phyloP scores from a whole-genome alignment of 2,329 filamentous ascomycete species.

The Paecilomyces fulvus region DNA sequence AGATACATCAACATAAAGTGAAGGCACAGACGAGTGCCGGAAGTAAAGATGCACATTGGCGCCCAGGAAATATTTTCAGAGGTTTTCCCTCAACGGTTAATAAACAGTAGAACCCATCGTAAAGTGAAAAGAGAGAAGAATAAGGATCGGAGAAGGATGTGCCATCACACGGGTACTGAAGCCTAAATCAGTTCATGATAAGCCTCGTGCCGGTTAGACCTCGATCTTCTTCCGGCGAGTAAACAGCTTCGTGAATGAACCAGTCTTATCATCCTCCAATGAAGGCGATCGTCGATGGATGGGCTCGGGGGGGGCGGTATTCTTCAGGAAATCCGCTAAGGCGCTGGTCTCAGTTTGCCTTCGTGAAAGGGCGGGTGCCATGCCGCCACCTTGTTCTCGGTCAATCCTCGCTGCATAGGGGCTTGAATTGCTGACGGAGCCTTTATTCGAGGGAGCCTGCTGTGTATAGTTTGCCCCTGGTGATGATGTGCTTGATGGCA shows the following conservation, averaged over 20 bases:
- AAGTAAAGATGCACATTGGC: not conserved
- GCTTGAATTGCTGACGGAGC: constrained; percentile 24
- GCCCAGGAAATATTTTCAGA: not conserved
- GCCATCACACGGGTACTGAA: not conserved
- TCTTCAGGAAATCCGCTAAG: constrained; percentile 63
- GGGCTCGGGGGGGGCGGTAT: constrained; percentile 54
- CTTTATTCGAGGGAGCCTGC: constrained; percentile 8
- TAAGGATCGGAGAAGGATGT: not conserved
- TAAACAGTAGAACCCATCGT: not conserved
- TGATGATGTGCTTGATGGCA: not conserved
- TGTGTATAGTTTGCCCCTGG: not conserved
- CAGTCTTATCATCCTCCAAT: constrained; percentile 8
- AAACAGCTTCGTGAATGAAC: constrained; percentile 17
- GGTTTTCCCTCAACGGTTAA: not conserved
- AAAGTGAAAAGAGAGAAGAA: not conserved
- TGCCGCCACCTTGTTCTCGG: constrained; percentile 24
- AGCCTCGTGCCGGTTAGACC: constrained; percentile 2
- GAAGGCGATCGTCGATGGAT: constrained; percentile 6
- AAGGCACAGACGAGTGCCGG: not conserved
- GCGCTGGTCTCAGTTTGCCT: constrained; percentile 49
- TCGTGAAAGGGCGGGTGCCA: constrained; percentile 15
- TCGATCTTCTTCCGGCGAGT: constrained; percentile 18
- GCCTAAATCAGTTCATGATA: not conserved
- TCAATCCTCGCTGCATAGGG: constrained; percentile 31
- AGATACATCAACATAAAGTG: not conserved